phyloP scores from a whole-genome alignment of 2,329 filamentous ascomycete genomes.

The Clonostachys chloroleuca region DNA sequence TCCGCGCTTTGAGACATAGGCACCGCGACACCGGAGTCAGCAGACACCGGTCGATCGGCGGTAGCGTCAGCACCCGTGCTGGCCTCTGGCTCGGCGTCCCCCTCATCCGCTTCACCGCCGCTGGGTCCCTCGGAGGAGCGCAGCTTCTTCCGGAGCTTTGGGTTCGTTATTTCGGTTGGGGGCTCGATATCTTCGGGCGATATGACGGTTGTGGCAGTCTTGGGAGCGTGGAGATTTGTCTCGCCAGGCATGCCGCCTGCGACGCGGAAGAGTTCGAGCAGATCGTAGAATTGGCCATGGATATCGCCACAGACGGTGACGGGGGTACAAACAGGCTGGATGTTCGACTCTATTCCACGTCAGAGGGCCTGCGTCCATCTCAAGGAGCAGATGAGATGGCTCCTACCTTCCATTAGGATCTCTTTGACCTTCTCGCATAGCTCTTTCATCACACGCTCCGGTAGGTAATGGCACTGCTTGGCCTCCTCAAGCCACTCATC shows the following conservation, averaged over 20 bases:
- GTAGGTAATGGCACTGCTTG: slow-evolving; percentile 95
- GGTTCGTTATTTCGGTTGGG: slow-evolving; percentile 81
- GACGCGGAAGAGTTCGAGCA: slow-evolving; percentile 94
- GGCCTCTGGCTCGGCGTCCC: slow-evolving; percentile 30
- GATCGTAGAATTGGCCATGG: slow-evolving; percentile 97
- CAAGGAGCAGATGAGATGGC: no score
- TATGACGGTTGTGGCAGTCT: slow-evolving; percentile 69
- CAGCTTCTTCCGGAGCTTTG: slow-evolving; percentile 82
- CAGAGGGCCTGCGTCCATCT: no score
- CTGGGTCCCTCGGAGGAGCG: slow-evolving; percentile 34
- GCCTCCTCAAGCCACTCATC: slow-evolving; percentile 97
- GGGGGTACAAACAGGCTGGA: slow-evolving; percentile 93
- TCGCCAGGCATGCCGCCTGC: slow-evolving; percentile 95
- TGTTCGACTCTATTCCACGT: slow-evolving; percentile 75
- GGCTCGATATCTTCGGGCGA: slow-evolving; percentile 91
- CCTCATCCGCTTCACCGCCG: slow-evolving; percentile 43
- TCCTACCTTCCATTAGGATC: slow-evolving; percentile 90
- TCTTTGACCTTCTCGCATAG: slow-evolving; percentile 99
- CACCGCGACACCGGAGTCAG: slow-evolving; percentile 25
- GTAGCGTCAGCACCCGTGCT: slow-evolving; percentile 25
- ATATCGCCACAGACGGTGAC: slow-evolving; percentile 98
- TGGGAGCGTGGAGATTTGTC: slow-evolving; percentile 62
- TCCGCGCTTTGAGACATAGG: slow-evolving; percentile 40
- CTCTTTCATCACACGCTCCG: slow-evolving; percentile 96
- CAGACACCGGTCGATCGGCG: slow-evolving; percentile 17